Base-by-base conservation (phyloP, 768 basidiomycete genomes). In the Gelatoporia subvermispora region DNA sequence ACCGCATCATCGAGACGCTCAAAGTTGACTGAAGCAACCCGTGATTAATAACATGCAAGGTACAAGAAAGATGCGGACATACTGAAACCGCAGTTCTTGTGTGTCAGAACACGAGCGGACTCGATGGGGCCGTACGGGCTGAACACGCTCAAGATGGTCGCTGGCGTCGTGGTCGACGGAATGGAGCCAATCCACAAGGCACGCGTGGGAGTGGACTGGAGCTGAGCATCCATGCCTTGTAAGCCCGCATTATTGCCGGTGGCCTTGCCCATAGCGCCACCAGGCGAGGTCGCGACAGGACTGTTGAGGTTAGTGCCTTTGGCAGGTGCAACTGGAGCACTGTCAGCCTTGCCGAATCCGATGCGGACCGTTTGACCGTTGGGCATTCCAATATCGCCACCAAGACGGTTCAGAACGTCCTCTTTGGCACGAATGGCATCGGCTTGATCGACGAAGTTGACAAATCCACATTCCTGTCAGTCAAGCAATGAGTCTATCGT, bases 351-450 rank as follows among this genome's bases (percentile, higher is more conserved):
- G 21, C 95, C 96, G 63, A 96, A 99, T 2, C 96, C 96, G 60
- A 99, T 94, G 40, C 96, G 85, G 45, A 99, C 95, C 1, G 91
- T 92, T 65, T 93, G 92, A 13, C 93, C 93, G 55, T 94, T 95
- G 3, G 90, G 87, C 81, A 94, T 88, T 45, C 89, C 88, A 51
- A 96, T 93, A 56, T 91, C 88, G 7, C 95, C 94, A 41, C 93
- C 93, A 21, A 97, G 79, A 20, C 95, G 84, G 66, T 95, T 97
- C 46, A 96, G 76, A 35, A 99, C 94, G 67, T 99, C 96, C 22
- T 99, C 96, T 63, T 96, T 95, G 11, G 96, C 96, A 49, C 92
- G 84, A 55, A 98, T 85, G n/a, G 95, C 95, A 66, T 98, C 95
- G 1, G 82, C 77, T 64, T 90, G 88, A 55, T 96, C 93, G 39